These are phyloP conservation scores for Hondaea fermentalgiana DNA, from an alignment of 108 stramenopile genomes.

Conservation along the genomic window DNA sequence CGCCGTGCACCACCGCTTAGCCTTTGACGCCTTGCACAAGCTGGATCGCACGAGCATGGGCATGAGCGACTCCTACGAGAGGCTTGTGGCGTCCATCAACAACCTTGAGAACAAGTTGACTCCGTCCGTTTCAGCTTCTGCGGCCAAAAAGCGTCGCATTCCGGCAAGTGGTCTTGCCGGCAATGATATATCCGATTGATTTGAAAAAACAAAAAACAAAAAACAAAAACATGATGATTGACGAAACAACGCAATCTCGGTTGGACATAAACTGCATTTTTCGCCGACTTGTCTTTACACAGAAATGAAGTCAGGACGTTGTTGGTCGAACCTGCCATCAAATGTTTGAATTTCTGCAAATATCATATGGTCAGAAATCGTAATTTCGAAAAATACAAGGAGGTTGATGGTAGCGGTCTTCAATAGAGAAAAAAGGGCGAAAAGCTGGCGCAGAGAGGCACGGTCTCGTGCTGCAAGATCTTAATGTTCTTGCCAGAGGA, in stretches of 20 bases:
- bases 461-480: not conserved
- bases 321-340: no score
- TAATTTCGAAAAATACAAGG: no score
- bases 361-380: no score
- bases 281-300: no score
- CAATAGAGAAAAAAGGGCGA: not conserved
- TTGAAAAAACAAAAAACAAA: no score
- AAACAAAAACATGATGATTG: no score
- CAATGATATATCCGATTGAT: no score
- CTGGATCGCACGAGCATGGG: not conserved
- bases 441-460: not conserved
- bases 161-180: not conserved
- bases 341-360: no score
- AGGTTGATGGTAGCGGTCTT: no score
- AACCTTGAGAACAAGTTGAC: not conserved
- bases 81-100: not conserved
- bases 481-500: not conserved
- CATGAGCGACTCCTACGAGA: not conserved
- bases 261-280: no score
- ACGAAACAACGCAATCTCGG: no score
- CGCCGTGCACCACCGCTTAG: not conserved
- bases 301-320: no score
- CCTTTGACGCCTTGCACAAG: not conserved
- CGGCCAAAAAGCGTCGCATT: not conserved
- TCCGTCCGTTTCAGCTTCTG: not conserved